Conservation (phyloP, 257 asterid genomes). For the Fraxinus americana region DNA sequence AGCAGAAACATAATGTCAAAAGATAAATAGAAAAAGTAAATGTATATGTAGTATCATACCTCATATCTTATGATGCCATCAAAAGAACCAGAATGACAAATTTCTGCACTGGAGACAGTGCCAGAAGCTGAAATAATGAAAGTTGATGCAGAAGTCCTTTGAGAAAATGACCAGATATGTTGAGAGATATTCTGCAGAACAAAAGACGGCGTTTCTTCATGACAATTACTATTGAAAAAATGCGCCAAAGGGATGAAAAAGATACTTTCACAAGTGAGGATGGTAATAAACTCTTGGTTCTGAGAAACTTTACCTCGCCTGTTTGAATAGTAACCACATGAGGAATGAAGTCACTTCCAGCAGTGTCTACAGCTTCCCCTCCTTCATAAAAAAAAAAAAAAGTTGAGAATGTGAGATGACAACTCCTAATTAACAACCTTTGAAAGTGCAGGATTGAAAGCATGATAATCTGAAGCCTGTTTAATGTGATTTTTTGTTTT, state of each 20-base stretch:
- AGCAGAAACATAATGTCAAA: background rate
- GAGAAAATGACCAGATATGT: slow-evolving; percentile 36
- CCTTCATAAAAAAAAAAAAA: slow-evolving; percentile 19
- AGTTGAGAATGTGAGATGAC: background rate
- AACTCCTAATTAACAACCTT: background rate
- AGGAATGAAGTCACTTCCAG: slow-evolving; percentile 36
- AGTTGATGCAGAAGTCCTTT: slow-evolving; percentile 35
- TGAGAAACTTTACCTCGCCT: slow-evolving; percentile 38
- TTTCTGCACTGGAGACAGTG: slow-evolving; percentile 34
- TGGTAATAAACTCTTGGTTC: background rate
- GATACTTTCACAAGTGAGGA: background rate
- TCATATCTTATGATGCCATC: slow-evolving; percentile 31
- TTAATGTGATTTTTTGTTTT: too few species aligned
- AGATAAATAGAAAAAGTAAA: background rate
- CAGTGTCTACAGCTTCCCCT: slow-evolving; percentile 21
- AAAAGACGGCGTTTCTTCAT: background rate
- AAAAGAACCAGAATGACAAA: slow-evolving; percentile 24
- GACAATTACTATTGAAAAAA: background rate
- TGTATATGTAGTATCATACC: slow-evolving; percentile 21
- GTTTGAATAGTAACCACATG: slow-evolving; percentile 12
- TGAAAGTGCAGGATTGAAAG: background rate
- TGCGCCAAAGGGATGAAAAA: background rate
- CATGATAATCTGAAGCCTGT: too few species aligned
- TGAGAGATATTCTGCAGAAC: slow-evolving; percentile 43
- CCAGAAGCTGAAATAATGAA: slow-evolving; percentile 47